A percentile compares a stretch with the other conserved stretches of the same genome.
Conservation (phyloP, 257 asterid genomes). For the Eustoma russellianum region DNA sequence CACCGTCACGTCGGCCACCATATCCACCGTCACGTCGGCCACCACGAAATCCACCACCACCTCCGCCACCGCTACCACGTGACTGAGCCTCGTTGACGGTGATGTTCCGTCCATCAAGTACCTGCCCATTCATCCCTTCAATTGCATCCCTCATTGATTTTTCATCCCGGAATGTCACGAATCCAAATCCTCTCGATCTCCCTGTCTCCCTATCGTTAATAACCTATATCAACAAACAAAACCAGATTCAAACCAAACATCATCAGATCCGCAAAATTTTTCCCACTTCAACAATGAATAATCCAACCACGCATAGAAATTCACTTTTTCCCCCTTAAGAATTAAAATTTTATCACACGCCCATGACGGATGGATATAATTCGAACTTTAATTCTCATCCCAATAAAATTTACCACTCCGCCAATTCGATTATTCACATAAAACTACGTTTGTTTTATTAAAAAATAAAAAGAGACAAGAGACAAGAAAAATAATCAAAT, state of each 20-base stretch:
- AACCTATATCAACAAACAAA: conserved; percentile 22
- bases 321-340: too few species aligned
- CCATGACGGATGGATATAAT: too few species aligned
- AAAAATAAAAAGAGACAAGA: too few species aligned
- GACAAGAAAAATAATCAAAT: too few species aligned
- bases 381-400: too few species aligned
- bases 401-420: too few species aligned
- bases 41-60: conserved; percentile 34
- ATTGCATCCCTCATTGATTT: conserved; percentile 71
- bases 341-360: too few species aligned
- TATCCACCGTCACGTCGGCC: conserved; percentile 35
- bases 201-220: conserved; percentile 91
- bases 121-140: conserved; percentile 76
- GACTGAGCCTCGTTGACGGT: conserved; percentile 93
- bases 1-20: conserved; percentile 11
- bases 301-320: too few species aligned
- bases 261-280: conserved; percentile 18
- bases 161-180: conserved; percentile 78
- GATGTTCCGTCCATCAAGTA: conserved; percentile 76
- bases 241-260: not conserved
- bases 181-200: conserved; percentile 91
- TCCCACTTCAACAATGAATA: too few species aligned
- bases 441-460: too few species aligned
- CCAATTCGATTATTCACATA: too few species aligned
- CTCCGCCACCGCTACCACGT: conserved; percentile 50